These are phyloP conservation scores for Chionographis japonica DNA, from an alignment of 106 monocot species.

Conservation along the genomic window DNA sequence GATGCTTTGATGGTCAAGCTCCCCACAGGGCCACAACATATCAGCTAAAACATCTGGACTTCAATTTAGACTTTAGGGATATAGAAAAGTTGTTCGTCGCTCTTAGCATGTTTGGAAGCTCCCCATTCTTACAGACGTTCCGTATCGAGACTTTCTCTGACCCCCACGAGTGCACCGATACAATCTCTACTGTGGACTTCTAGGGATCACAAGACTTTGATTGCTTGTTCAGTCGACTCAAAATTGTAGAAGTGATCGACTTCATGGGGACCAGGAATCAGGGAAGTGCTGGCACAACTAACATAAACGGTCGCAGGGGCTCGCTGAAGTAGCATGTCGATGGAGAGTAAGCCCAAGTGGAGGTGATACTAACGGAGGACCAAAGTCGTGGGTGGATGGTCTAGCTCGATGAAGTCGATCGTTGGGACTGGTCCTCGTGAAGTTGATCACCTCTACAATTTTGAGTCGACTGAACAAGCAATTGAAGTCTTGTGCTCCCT, in stretches of 20 bases:
- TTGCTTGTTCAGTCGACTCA: constrained; percentile 1
- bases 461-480: constrained; percentile 2
- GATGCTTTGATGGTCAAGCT: constrained; percentile 4
- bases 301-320: too few species aligned
- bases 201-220: background rate
- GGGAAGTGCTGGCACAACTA: too few species aligned
- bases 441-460: background rate
- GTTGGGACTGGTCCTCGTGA: background rate
- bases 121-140: background rate
- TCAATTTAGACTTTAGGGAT: constrained; percentile 3
- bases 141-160: background rate
- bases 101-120: constrained; percentile 13
- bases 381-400: too few species aligned
- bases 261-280: background rate
- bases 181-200: background rate
- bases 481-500: background rate
- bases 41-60: background rate
- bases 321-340: too few species aligned
- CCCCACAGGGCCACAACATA: background rate
- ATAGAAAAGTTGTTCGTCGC: constrained; percentile 1
- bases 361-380: too few species aligned
- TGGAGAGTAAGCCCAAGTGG: too few species aligned
- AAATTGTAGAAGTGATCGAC: background rate
- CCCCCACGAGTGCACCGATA: background rate
- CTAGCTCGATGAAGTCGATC: too few species aligned